Conservation (phyloP, 2,329 filamentous ascomycete species). For the Akanthomyces dipterigenus region DNA sequence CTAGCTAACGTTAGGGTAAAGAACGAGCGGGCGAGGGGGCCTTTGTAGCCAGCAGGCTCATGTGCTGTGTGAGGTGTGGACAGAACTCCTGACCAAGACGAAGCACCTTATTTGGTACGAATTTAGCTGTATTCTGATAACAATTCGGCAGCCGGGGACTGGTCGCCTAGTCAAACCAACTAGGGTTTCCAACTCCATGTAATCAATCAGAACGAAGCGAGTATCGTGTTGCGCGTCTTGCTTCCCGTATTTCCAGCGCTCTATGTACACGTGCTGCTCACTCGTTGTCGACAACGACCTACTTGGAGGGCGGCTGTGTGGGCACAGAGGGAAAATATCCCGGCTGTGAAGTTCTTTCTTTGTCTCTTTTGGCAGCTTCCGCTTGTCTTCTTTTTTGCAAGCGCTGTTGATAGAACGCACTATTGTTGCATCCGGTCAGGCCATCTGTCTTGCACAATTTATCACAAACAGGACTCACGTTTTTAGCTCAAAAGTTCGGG, state of each 20-base stretch:
- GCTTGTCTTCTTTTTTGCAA: constrained; percentile 58
- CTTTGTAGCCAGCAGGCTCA: too few species aligned
- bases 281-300: background rate
- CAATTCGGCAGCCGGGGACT: too few species aligned
- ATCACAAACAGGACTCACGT: constrained; percentile 44
- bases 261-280: background rate
- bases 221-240: too few species aligned
- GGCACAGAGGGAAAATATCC: constrained; percentile 81
- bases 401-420: constrained; percentile 80
- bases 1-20: too few species aligned
- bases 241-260: background rate
- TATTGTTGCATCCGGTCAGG: constrained; percentile 26
- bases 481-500: constrained; percentile 76
- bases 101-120: too few species aligned
- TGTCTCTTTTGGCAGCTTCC: constrained; percentile 62
- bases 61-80: too few species aligned
- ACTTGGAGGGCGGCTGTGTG: constrained; percentile 41
- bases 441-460: background rate
- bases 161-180: too few species aligned
- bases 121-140: too few species aligned
- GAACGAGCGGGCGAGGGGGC: too few species aligned
- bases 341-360: constrained; percentile 72
- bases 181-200: too few species aligned
- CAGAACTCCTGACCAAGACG: too few species aligned
- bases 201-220: too few species aligned